Conservation (phyloP, 1,284 basidiomycete genomes). For the Paramarasmius palmivorus region DNA sequence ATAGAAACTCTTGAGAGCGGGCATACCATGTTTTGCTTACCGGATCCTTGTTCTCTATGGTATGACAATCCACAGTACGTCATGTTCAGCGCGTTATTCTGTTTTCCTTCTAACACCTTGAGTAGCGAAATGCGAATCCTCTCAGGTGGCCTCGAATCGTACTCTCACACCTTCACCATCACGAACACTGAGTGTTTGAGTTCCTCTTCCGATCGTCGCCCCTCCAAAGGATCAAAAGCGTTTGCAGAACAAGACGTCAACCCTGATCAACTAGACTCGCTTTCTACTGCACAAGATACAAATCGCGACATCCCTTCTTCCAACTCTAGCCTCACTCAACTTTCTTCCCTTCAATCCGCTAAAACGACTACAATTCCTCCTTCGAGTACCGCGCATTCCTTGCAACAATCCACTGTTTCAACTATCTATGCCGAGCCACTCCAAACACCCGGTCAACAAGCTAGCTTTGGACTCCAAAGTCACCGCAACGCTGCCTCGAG, state of each 20-base stretch:
- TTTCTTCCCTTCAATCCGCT: background rate
- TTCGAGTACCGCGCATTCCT: background rate
- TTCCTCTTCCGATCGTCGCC: background rate
- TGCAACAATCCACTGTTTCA: slow-evolving; percentile 10
- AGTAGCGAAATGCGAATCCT: background rate
- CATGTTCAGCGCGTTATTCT: background rate
- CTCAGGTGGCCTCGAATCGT: background rate
- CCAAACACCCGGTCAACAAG: background rate
- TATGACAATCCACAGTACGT: background rate
- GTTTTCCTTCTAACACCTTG: background rate
- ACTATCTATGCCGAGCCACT: slow-evolving; percentile 18
- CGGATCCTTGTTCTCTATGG: background rate
- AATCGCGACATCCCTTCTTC: background rate
- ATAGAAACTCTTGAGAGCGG: background rate
- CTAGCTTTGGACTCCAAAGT: background rate
- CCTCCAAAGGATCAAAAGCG: background rate
- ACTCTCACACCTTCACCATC: background rate
- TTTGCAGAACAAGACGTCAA: slow-evolving; percentile 20
- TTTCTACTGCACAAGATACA: background rate
- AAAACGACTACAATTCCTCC: background rate
- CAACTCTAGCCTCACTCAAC: background rate
- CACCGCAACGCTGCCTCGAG: slow-evolving; percentile 20
- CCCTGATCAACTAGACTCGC: background rate
- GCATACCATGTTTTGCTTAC: background rate
- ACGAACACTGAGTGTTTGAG: background rate